These are phyloP conservation scores for Lasiodiplodia sp. DNA, from an alignment of 2,329 filamentous ascomycete genomes.

Conservation along the genomic window DNA sequence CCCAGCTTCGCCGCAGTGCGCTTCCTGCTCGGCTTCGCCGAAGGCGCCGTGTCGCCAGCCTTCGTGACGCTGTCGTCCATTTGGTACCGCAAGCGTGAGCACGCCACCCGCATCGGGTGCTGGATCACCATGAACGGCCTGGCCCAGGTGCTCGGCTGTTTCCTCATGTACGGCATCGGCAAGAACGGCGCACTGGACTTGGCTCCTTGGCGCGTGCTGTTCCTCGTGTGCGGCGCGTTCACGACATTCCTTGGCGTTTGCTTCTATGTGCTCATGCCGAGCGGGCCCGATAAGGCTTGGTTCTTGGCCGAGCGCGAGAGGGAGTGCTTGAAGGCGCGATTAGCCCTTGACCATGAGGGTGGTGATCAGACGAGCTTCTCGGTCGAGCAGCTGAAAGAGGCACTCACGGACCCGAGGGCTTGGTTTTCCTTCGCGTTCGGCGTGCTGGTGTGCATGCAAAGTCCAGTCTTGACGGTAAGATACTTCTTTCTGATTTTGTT, in stretches of 20 bases:
- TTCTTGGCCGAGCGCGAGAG: slow-evolving; percentile 56
- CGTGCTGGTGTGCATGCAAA: slow-evolving; percentile 56
- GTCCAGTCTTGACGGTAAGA: slow-evolving; percentile 50
- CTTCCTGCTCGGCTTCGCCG: slow-evolving; percentile 74
- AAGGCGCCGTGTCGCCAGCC: slow-evolving; percentile 62
- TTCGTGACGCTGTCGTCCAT: slow-evolving; percentile 65
- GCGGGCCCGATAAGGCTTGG: slow-evolving; percentile 57
- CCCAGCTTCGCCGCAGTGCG: slow-evolving; percentile 59
- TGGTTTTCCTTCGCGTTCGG: slow-evolving; percentile 57
- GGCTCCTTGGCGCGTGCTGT: slow-evolving; percentile 48
- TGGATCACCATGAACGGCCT: slow-evolving; percentile 58
- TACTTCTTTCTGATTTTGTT: slow-evolving; percentile 4
- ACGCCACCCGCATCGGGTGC: slow-evolving; percentile 44
- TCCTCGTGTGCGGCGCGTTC: slow-evolving; percentile 47
- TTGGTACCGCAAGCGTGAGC: slow-evolving; percentile 45
- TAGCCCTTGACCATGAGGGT: slow-evolving; percentile 49
- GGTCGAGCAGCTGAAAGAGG: slow-evolving; percentile 53
- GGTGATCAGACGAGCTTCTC: slow-evolving; percentile 57
- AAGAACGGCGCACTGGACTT: slow-evolving; percentile 45
- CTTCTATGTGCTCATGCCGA: slow-evolving; percentile 59
- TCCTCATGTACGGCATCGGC: slow-evolving; percentile 62
- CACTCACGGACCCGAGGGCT: slow-evolving; percentile 53
- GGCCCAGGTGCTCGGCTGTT: slow-evolving; percentile 54
- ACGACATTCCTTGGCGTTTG: slow-evolving; percentile 40
- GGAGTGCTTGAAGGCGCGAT: slow-evolving; percentile 48